These are phyloP conservation scores for Rhodofomes roseus DNA, from an alignment of 1,284 basidiomycete genomes.

Conservation along the genomic window DNA sequence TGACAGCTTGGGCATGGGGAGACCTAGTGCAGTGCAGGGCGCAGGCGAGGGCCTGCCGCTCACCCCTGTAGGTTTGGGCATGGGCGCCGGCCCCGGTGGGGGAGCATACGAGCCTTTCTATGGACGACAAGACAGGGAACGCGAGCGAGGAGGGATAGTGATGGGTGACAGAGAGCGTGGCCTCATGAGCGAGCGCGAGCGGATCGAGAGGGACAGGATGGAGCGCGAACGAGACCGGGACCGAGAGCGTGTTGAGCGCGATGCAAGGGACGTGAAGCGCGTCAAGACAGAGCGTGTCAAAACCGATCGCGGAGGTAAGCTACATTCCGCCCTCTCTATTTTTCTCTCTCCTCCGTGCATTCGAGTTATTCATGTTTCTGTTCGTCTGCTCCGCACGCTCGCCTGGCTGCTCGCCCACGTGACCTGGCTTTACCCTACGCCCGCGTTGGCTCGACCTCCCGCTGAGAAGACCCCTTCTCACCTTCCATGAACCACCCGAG, in stretches of 20 bases:
- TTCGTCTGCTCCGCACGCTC: background rate
- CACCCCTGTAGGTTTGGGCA: conserved; percentile 26
- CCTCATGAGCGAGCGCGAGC: conserved; percentile 25
- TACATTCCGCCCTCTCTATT: background rate
- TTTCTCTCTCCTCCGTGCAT: background rate
- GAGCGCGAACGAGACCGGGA: conserved; percentile 11
- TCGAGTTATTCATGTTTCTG: background rate
- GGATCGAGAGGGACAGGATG: conserved; percentile 26
- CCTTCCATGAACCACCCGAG: conserved; percentile 10
- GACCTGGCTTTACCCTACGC: background rate
- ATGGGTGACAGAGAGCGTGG: conserved; percentile 24
- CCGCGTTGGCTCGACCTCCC: background rate
- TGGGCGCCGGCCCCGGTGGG: conserved; percentile 26
- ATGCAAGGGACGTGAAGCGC: conserved; percentile 41
- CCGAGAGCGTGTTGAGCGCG: conserved; percentile 24
- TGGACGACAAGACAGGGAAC: conserved; percentile 26
- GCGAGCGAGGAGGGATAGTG: conserved; percentile 22
- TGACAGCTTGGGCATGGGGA: conserved; percentile 24
- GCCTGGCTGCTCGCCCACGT: background rate
- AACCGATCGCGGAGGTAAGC: conserved; percentile 27
- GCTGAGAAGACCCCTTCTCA: conserved; percentile 18
- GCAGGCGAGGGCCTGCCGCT: conserved; percentile 17
- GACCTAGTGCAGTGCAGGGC: conserved; percentile 15
- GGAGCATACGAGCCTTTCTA: conserved; percentile 23
- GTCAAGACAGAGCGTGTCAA: conserved; percentile 38